Evolutionary conservation across 163 green algal species (phyloP), one percentile per base, ranked within the genome.

Genomic region (Scenedesmus sp.): DNA sequence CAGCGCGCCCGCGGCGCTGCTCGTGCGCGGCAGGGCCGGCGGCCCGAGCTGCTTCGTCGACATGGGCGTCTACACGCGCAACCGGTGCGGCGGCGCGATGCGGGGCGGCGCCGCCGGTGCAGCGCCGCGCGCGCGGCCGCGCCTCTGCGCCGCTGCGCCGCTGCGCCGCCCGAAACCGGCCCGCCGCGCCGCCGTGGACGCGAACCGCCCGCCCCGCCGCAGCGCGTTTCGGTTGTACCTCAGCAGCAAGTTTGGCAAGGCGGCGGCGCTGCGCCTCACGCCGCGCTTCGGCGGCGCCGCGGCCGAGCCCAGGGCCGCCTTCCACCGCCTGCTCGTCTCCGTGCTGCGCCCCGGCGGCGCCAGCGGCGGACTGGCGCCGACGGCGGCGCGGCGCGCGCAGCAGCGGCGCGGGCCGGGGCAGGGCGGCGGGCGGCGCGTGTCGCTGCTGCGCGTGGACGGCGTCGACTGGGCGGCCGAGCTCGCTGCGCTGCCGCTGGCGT

Each of bases 181-280:
- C n/a, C n/a, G n/a, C n/a, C n/a, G n/a, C n/a, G n/a, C n/a, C n/a
- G n/a, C n/a, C n/a, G n/a, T n/a, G n/a, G n/a, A n/a, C n/a, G n/a
- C n/a, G n/a, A n/a, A n/a, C n/a, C n/a, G n/a, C n/a, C n/a, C n/a
- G n/a, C n/a, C n/a, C n/a, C n/a, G n/a, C n/a, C 33, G 48, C 82
- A 87, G 85, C 39, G 89, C 91, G 13, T 96, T 96, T 64, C 87
- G 92, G 3, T 73, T 96, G 13, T 89, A 89, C 82, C 81, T 95
- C 17, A 93, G 86, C 18, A 91, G 78, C 70, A 97, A 97, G 67
- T 62, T n/a, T 24, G 73, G 73, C 47, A 60, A 62, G 39, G 22
- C 31, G 0, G 42, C 62, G 24, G 20, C 26, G 15, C 51, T 81
- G 48, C 44, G 73, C 7, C 33, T 63, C 7, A 81, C 62, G 10